Conservation (phyloP, 2,329 filamentous ascomycete species). For the Aaosphaeria pasadenensis region DNA sequence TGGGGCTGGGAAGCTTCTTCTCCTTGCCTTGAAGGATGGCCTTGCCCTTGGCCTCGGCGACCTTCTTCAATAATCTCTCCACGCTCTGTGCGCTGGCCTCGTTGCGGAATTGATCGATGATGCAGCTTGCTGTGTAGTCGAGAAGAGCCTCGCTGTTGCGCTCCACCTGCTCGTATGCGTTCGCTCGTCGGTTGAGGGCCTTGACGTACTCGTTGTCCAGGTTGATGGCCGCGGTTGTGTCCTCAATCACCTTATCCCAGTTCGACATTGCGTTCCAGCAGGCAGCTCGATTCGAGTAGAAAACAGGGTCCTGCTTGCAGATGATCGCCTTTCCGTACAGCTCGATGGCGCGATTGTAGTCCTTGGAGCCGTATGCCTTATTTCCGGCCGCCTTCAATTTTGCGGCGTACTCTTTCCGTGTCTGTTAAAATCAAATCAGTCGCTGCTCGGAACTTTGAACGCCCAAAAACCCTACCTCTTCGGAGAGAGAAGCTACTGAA, state of each 20-base stretch:
- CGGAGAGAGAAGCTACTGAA: conserved; percentile 42
- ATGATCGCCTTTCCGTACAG: conserved; percentile 95
- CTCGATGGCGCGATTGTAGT: conserved; percentile 89
- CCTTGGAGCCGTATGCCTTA: conserved; percentile 91
- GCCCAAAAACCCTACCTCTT: conserved; percentile 29
- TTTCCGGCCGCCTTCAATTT: conserved; percentile 96
- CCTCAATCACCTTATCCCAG: conserved; percentile 95
- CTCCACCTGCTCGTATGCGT: conserved; percentile 91
- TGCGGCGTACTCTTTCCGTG: conserved; percentile 81
- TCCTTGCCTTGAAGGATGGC: conserved; percentile 77
- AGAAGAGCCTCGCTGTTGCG: conserved; percentile 92
- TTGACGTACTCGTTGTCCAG: conserved; percentile 97
- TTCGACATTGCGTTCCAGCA: conserved; percentile 92
- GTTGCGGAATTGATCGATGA: conserved; percentile 96
- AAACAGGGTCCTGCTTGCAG: conserved; percentile 96
- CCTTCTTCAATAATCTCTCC: conserved; percentile 92
- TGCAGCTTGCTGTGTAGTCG: conserved; percentile 98
- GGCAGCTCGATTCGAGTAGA: conserved; percentile 97
- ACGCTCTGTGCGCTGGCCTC: conserved; percentile 84
- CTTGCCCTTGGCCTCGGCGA: conserved; percentile 91
- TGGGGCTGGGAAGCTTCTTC: conserved; percentile 88
- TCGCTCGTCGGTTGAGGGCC: conserved; percentile 92
- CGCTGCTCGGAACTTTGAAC: conserved; percentile 13
- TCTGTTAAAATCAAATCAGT: conserved; percentile 48
- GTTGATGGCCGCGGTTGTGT: conserved; percentile 90